phyloP scores from a whole-genome alignment of 176 grass and related monocot species.

The Phragmites australis region DNA sequence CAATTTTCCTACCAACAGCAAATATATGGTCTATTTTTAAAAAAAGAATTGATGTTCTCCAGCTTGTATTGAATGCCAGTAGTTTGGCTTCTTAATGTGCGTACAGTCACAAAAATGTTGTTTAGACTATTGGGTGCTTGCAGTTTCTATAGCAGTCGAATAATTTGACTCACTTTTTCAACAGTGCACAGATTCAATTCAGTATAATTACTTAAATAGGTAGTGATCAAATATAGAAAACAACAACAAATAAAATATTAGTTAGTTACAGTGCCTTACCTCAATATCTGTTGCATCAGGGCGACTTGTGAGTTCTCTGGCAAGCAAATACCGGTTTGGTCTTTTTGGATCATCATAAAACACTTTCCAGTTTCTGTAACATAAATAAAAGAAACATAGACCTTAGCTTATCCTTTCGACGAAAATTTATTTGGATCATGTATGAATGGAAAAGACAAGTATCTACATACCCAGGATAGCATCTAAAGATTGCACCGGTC shows the following conservation, averaged over 20 bases:
- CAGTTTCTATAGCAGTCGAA: not conserved
- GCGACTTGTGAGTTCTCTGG: constrained; percentile 60
- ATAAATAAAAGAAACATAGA: constrained; percentile 12
- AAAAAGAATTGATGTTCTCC: not conserved
- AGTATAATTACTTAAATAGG: constrained; percentile 6
- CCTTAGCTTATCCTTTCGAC: not conserved
- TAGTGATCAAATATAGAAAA: not conserved
- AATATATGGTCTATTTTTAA: not conserved
- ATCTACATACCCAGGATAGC: constrained; percentile 76
- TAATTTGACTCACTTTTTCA: constrained; percentile 9
- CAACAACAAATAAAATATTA: not conserved
- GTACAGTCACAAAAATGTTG: not conserved
- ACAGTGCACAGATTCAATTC: not conserved
- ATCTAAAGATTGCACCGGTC: constrained; percentile 90
- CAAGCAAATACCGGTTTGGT: constrained; percentile 85
- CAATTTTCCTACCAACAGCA: not conserved
- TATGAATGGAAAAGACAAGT: not conserved
- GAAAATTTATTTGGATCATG: not conserved
- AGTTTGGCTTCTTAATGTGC: not conserved
- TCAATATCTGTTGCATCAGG: constrained; percentile 89
- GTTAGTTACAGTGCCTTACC: constrained; percentile 39
- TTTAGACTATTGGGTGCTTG: not conserved
- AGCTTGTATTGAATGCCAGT: not conserved
- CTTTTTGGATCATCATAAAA: constrained; percentile 82
- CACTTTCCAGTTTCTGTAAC: constrained; percentile 84